Evolutionary conservation across 2,329 filamentous ascomycete genomes (phyloP).

Genomic region (Biscogniauxia sp.): DNA sequence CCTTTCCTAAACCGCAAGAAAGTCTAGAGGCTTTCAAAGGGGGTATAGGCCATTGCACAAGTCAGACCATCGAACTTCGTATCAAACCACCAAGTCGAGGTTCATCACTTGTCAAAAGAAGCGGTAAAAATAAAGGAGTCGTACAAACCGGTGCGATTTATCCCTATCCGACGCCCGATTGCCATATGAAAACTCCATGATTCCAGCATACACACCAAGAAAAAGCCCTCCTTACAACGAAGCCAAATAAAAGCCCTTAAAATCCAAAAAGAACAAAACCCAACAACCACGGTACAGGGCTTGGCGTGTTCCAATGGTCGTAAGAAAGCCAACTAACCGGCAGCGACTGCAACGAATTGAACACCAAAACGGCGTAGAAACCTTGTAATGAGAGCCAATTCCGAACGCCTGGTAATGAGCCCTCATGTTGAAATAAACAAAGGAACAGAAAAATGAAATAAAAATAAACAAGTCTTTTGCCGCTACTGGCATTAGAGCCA

Average conservation of each 20-base stretch:
- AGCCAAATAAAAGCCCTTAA: conserved; percentile 9
- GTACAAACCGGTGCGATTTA: conserved; percentile 14
- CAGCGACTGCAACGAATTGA: conserved; percentile 13
- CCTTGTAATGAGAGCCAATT: conserved; percentile 3
- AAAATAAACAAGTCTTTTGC: conserved; percentile 11
- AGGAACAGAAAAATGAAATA: conserved; percentile 1
- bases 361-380: conserved; percentile 14
- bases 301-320: conserved; percentile 3
- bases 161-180: conserved; percentile 18
- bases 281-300: conserved; percentile 5
- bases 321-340: conserved; percentile 9
- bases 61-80: conserved; percentile 1
- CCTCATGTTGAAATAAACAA: conserved; percentile 3
- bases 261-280: conserved; percentile 14
- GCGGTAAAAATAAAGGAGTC: conserved; percentile 1
- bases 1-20: conserved; percentile 12
- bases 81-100: not conserved
- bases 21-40: conserved; percentile 9
- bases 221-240: conserved; percentile 19
- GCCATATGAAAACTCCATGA: conserved; percentile 12
- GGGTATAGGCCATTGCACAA: conserved; percentile 16
- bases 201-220: conserved; percentile 14
- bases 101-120: not conserved
- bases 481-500: conserved; percentile 6
- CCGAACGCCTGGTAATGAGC: conserved; percentile 26